Conservation (phyloP, 139 green algal species). For the Chlamydomonas sp. region DNA sequence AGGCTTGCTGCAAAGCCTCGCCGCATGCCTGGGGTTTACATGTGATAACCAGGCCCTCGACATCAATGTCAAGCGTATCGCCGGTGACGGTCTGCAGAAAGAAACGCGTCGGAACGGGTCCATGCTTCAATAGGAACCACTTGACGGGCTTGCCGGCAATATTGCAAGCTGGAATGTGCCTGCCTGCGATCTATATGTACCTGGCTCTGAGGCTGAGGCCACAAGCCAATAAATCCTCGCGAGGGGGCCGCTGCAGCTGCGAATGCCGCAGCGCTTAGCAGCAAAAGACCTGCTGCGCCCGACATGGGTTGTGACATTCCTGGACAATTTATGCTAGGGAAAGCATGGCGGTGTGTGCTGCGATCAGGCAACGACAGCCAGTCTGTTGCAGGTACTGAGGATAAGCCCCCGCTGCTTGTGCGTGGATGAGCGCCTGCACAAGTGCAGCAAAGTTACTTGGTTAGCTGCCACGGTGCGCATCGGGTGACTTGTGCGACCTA, state of each 20-base stretch:
- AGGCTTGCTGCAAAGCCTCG: background rate
- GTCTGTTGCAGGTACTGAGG: too few species aligned
- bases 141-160: too few species aligned
- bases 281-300: background rate
- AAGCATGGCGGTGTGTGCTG: too few species aligned
- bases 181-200: background rate
- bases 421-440: too few species aligned
- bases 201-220: constrained; percentile 9
- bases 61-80: background rate
- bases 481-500: too few species aligned
- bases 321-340: too few species aligned
- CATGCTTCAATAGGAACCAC: too few species aligned
- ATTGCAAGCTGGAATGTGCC: background rate
- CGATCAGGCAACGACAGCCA: too few species aligned
- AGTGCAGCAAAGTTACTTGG: too few species aligned
- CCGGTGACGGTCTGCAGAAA: background rate
- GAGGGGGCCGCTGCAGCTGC: background rate
- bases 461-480: too few species aligned
- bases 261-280: background rate
- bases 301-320: background rate
- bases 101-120: background rate
- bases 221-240: background rate
- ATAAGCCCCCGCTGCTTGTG: too few species aligned
- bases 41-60: background rate
- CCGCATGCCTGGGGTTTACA: background rate